Evolutionary conservation across 2,329 filamentous ascomycete species (phyloP), one percentile per base, ranked within the genome.

Genomic region (Tolypocladium cylindrosporum): DNA sequence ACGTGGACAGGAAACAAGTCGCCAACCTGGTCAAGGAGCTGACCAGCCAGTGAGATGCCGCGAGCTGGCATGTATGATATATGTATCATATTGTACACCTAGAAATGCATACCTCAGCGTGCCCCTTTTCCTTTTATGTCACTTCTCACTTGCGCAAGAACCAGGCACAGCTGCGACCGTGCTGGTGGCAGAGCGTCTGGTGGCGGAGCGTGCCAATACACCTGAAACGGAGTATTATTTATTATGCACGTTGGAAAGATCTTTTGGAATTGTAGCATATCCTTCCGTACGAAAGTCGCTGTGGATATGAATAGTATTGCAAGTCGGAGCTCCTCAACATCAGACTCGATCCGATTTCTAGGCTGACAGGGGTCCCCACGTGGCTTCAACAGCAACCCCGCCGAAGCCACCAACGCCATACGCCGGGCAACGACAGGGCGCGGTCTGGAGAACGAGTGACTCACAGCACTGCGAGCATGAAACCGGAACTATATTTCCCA

Each of bases 1-100:
- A 81, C 43, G 79, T 89, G 41, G 83, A 90, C 67, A 84, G 79
- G 71, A 79, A 77, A 56, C 77, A 81, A 62, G 73, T 91, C 54
- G 80, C 79, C 4, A 81, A 75, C 64, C 72, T 86, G 64, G 82
- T 89, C 55, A 87, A 87, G 73, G 75, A 84, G 67, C 54, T 69
- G 56, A 64, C 58, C 31, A 54, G 64, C 37, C 65, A 63, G 60
- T 56, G 13, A 27, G 36, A 24, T 14, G 27, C n/a, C 9, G 3
- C 24, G 2, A 14, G 11, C 14, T 16, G 48, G 39, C 41, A 21
- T 48, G 24, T 55, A 54, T 19, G 21, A 36, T 43, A 24, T 1
- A 3, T 57, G 50, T 57, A 48, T 40, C 11, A 52, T 52, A 52
- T 21, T 52, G 48, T 52, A 52, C 31, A 36, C 48, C 19, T 36